Conservation (phyloP, 164 flowering plant species). For the Echeveria elegans region DNA sequence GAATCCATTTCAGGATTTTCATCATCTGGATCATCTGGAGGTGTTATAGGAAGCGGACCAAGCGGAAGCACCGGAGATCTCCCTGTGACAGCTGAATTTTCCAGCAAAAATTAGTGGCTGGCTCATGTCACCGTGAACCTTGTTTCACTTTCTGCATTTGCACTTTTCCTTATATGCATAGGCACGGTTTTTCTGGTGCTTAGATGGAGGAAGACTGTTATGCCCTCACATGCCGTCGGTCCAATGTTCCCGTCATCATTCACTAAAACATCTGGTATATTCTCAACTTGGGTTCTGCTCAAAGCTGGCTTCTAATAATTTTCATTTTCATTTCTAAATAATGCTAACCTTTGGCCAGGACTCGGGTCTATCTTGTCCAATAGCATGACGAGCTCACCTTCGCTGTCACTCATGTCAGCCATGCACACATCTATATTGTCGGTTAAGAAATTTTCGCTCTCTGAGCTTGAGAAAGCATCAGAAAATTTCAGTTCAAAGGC, state of each 20-base stretch:
- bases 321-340: background rate
- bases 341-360: constrained; percentile 29
- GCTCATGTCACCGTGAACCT: constrained; percentile 51
- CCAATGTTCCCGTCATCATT: constrained; percentile 54
- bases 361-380: constrained; percentile 56
- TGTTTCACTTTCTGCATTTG: constrained; percentile 66
- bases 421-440: constrained; percentile 70
- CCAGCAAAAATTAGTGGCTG: constrained; percentile 44
- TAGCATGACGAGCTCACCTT: constrained; percentile 58
- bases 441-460: constrained; percentile 68
- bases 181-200: constrained; percentile 45
- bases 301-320: background rate
- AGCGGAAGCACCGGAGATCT: constrained; percentile 41
- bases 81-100: constrained; percentile 62
- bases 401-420: constrained; percentile 66
- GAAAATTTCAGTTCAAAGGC: constrained; percentile 64
- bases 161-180: constrained; percentile 49
- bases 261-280: constrained; percentile 72
- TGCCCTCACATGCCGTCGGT: constrained; percentile 67
- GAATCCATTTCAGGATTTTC: constrained; percentile 52
- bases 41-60: constrained; percentile 26
- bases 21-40: constrained; percentile 17
- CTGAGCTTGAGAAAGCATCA: constrained; percentile 82
- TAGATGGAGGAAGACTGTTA: constrained; percentile 59
- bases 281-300: background rate